A percentile compares a stretch with the other conserved stretches of the same genome.
Evolutionary conservation across 2,329 filamentous ascomycete species (phyloP).

Genomic region (Cercospora janseana): DNA sequence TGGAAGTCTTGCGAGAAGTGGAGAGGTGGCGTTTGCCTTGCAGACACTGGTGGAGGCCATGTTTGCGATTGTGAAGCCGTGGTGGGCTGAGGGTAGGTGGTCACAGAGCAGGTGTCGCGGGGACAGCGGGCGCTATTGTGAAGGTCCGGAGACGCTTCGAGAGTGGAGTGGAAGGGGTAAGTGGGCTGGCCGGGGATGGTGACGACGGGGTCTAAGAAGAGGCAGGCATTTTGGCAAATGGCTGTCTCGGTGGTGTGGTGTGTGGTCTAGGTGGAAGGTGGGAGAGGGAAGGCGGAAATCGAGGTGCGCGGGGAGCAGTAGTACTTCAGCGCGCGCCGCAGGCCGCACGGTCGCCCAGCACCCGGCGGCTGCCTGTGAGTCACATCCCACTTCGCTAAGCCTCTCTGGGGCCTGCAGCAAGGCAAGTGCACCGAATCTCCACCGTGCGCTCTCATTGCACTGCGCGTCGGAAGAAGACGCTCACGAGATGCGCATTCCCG

Average conservation of each 20-base stretch:
- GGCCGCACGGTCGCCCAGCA: neutral
- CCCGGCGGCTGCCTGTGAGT: slow-evolving; percentile 2
- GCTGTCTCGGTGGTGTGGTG: slow-evolving; percentile 28
- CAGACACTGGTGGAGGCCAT: slow-evolving; percentile 67
- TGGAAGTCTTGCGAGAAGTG: slow-evolving; percentile 67
- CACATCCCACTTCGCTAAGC: neutral
- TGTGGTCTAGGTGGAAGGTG: slow-evolving; percentile 21
- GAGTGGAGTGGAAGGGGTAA: slow-evolving; percentile 29
- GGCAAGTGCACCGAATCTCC: neutral
- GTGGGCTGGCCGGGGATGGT: slow-evolving; percentile 32
- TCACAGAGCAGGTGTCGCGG: slow-evolving; percentile 52
- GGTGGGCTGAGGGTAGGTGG: slow-evolving; percentile 73
- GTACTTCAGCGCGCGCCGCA: neutral
- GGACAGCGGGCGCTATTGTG: slow-evolving; percentile 35
- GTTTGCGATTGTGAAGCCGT: slow-evolving; percentile 71
- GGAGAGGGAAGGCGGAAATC: slow-evolving; percentile 12
- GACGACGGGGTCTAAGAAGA: slow-evolving; percentile 34
- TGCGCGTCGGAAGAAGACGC: neutral
- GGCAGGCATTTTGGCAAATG: slow-evolving; percentile 37
- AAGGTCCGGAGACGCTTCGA: slow-evolving; percentile 35
- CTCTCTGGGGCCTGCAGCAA: neutral
- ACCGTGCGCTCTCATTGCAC: no score
- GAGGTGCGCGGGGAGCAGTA: neutral
- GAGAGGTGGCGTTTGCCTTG: slow-evolving; percentile 51
- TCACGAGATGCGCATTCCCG: neutral